Base-by-base conservation (phyloP, 768 basidiomycete species). In the Pleurotus pulmonarius region DNA sequence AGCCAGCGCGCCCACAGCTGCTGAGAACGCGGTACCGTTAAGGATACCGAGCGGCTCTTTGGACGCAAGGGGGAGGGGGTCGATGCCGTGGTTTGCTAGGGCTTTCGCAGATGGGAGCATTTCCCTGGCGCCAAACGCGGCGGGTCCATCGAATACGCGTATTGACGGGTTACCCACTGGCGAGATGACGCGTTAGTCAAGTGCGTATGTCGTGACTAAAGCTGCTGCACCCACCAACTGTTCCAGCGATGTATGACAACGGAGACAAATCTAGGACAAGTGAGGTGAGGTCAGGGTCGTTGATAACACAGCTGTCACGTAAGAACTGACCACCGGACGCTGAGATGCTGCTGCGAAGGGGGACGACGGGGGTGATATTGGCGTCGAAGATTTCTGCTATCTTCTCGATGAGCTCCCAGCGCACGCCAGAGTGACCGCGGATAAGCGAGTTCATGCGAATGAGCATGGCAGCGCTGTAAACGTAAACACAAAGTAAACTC, bases 371-470 rank as follows among this genome's bases (percentile, higher is more conserved):
- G 4, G 83, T 90, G 63, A 94, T 80, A 61, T 90, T 83, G 59
- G 83, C 83, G 29, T 75, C 72, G 40, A 95, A 80, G 43, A 93
- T 78, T 16, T 81, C 78, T 58, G 79, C 81, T 83, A 95, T 92
- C 64, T 85, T 85, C 67, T 90, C 78, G 57, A 94, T 81, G 49
- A 94, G 81, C 58, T 87, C 83, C 81, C 86, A 86, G 38, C 92
- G 82, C 11, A 95, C 84, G 34, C 89, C 93, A 18, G 90, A 92
- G 71, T 94, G 93, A 0, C 92, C 92, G 5, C 92, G 86, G 54
- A 92, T 85, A 43, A 95, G 82, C 3, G 90, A 92, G 70, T 94
- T 95, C 79, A 91, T 87, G 61, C 92, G 89, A 62, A 95, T 79
- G 8, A 92, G 71, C 64, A 94, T 92, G 1, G 92, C 90, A 11